Percentiles rank a stretch among this genome's conserved stretches.
Evolutionary conservation across 1,284 basidiomycete species (phyloP).

Genomic region (Cutaneotrichosporon cutaneum): DNA sequence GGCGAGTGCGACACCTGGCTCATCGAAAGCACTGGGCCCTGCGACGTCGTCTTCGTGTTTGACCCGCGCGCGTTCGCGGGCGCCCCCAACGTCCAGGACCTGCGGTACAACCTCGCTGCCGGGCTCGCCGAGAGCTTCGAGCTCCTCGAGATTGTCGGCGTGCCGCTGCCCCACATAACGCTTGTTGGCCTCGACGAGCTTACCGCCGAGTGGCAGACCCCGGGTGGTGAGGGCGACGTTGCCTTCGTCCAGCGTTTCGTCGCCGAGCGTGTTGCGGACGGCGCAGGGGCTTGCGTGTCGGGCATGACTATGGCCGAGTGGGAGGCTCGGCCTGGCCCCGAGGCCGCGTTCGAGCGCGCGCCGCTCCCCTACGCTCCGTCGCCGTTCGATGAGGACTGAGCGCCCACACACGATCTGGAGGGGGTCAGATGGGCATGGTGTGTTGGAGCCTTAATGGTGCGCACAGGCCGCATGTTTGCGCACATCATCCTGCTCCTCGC

Average conservation of each 20-base stretch:
- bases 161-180: neutral
- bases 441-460: neutral
- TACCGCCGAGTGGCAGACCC: neutral
- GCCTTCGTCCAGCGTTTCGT: conserved; percentile 2
- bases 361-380: neutral
- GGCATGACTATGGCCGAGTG: conserved; percentile 1
- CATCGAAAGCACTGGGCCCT: neutral
- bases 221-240: neutral
- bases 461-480: neutral
- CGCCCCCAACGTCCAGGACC: neutral
- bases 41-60: conserved; percentile 4
- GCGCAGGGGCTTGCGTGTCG: neutral
- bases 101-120: conserved; percentile 1
- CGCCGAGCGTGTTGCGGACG: neutral
- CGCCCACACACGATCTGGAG: neutral
- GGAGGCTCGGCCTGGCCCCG: neutral
- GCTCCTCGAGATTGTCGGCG: conserved; percentile 3
- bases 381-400: conserved; percentile 1
- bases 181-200: conserved; percentile 1
- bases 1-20: conserved; percentile 1
- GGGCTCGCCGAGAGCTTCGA: conserved; percentile 4
- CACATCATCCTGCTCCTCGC: neutral
- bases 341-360: neutral
- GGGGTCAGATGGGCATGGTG: neutral
- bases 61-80: neutral